Conservation (phyloP, 805 yeast genomes). For the Ogataea ganodermae region DNA sequence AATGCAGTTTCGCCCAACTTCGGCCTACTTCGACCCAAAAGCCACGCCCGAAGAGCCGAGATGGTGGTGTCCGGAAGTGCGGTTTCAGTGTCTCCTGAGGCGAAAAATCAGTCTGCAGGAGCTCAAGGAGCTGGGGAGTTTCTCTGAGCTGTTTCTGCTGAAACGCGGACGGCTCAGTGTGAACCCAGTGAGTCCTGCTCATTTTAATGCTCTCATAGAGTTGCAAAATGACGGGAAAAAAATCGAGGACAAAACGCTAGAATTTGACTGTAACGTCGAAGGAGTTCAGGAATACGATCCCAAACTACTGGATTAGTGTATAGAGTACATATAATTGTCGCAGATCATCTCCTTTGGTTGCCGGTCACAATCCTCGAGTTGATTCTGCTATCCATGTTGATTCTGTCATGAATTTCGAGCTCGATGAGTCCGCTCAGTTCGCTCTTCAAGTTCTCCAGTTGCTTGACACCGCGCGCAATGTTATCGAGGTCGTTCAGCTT, state of each 20-base stretch:
- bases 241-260: slow-evolving; percentile 7
- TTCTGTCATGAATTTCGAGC: slow-evolving; percentile 74
- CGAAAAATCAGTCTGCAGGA: slow-evolving; percentile 45
- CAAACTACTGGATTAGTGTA: slow-evolving; percentile 7
- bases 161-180: slow-evolving; percentile 55
- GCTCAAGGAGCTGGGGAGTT: slow-evolving; percentile 34
- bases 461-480: slow-evolving; percentile 63
- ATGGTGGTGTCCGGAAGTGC: slow-evolving; percentile 61
- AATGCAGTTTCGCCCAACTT: slow-evolving; percentile 42
- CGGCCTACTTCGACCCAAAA: slow-evolving; percentile 52
- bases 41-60: slow-evolving; percentile 43
- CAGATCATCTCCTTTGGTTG: slow-evolving; percentile 7
- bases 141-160: slow-evolving; percentile 45
- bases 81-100: slow-evolving; percentile 43
- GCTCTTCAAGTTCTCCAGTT: slow-evolving; percentile 60
- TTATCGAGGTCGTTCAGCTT: slow-evolving; percentile 74
- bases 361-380: slow-evolving; percentile 32
- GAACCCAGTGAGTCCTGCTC: slow-evolving; percentile 46
- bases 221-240: slow-evolving; percentile 35
- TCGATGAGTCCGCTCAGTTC: slow-evolving; percentile 69
- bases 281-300: slow-evolving; percentile 13
- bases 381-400: slow-evolving; percentile 77
- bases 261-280: slow-evolving; percentile 25
- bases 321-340: background rate
- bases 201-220: slow-evolving; percentile 42